Conservation (phyloP, 139 green algal genomes). For the Microglena sp. region DNA sequence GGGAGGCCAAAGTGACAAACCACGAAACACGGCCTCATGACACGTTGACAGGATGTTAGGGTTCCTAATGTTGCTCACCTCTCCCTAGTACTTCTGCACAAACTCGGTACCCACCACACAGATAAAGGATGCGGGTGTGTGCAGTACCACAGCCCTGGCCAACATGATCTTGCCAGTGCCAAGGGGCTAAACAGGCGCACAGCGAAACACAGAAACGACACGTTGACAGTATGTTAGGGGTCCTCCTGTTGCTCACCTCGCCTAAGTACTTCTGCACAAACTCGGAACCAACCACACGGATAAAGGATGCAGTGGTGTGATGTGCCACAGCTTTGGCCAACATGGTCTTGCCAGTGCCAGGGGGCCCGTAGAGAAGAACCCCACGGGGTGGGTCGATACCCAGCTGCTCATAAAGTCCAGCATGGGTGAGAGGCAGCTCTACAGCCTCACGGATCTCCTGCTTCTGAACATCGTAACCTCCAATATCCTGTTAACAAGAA, state of each 20-base stretch:
- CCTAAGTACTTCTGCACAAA: slow-evolving; percentile 99
- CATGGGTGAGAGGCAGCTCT: slow-evolving; percentile 94
- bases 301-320: slow-evolving; percentile 99
- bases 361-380: slow-evolving; percentile 92
- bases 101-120: slow-evolving; percentile 96
- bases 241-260: too few species aligned
- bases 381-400: slow-evolving; percentile 94
- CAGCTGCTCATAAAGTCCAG: slow-evolving; percentile 91
- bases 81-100: slow-evolving; percentile 98
- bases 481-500: slow-evolving; percentile 73
- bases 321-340: slow-evolving; percentile 2
- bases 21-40: too few species aligned
- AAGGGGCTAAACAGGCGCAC: too few species aligned
- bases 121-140: slow-evolving; percentile 95
- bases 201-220: too few species aligned
- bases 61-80: slow-evolving; percentile 59
- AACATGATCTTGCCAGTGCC: slow-evolving; percentile 93
- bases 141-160: slow-evolving; percentile 92
- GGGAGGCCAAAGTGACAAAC: too few species aligned
- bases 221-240: too few species aligned
- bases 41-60: too few species aligned
- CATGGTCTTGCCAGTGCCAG: slow-evolving; percentile 21
- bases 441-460: slow-evolving; percentile 99
- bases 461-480: slow-evolving; percentile 97
- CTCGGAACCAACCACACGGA: slow-evolving; percentile 94